These are phyloP conservation scores for Didymella segeticola DNA, from an alignment of 2,329 filamentous ascomycete genomes.

Conservation along the genomic window DNA sequence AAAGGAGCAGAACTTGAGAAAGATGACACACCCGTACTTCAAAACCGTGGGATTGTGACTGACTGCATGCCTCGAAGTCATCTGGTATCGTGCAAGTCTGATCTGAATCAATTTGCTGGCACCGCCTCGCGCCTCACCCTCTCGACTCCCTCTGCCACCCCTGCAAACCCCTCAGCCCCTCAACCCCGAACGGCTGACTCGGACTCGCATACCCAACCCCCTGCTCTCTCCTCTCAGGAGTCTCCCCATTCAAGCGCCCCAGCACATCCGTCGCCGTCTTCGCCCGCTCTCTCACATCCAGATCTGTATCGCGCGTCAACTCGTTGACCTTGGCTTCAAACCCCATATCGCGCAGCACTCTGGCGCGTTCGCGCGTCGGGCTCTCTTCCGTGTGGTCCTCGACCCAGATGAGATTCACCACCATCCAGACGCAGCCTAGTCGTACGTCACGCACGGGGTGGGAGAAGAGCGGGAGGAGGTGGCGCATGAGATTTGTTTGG, in stretches of 20 bases:
- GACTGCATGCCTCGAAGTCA: too few relatives aligned
- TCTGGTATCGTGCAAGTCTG: too few relatives aligned
- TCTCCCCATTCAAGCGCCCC: conserved; percentile 29
- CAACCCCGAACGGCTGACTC: conserved; percentile 13
- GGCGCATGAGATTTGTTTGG: conserved; percentile 76
- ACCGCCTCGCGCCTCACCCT: conserved; percentile 6
- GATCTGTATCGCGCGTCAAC: conserved; percentile 71
- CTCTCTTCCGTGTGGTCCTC: conserved; percentile 74
- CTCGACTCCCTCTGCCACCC: conserved; percentile 29
- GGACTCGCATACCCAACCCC: conserved; percentile 14
- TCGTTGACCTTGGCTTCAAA: conserved; percentile 70
- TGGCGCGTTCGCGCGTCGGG: conserved; percentile 70
- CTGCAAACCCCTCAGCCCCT: conserved; percentile 17
- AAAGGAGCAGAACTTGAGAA: too few relatives aligned
- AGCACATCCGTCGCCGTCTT: conserved; percentile 77
- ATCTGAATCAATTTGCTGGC: too few relatives aligned
- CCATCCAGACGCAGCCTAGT: conserved; percentile 78
- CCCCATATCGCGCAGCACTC: conserved; percentile 73
- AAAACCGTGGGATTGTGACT: too few relatives aligned
- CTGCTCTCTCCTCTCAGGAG: neutral
- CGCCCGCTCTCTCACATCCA: conserved; percentile 84
- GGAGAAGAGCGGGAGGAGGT: conserved; percentile 74
- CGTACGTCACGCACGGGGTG: conserved; percentile 78
- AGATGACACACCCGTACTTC: too few relatives aligned
- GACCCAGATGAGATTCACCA: conserved; percentile 84